Base-by-base conservation (phyloP, 2,329 filamentous ascomycete genomes). In the Apiospora marii region DNA sequence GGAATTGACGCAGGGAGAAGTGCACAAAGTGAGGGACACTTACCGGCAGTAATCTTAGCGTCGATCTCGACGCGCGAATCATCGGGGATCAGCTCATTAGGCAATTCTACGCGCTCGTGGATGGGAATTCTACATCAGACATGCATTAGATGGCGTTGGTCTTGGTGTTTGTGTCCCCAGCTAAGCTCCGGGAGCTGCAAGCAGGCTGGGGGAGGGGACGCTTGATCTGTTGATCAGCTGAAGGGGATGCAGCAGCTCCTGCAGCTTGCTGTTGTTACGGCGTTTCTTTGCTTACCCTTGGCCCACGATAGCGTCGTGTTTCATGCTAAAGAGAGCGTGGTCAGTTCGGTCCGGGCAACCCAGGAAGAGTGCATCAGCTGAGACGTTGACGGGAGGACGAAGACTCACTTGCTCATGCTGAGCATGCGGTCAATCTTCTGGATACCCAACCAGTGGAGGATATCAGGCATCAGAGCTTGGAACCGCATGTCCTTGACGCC, bases 51-150 rank as follows among this genome's bases (percentile, higher is more conserved):
- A 81, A 98, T 98, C 87, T 98, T 98, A 73, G 96, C 96, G 83
- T 98, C 96, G 80, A 98, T 99, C 83, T 99, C 96, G n/a, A 98
- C 96, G 76, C 96, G 89, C 70, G 95, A 97, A 83, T 98, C 96
- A 75, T 92, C 94, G 16, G 96, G 96, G 78, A 98, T 98, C 89
- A 96, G 91, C 44, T 96, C 93, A 76, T 97, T 94, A 4, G 96
- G 96, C 75, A 98, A 94, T 74, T 97, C 95, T 68, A 98, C 92
- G 74, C 95, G 90, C 84, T 98, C 95, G 78, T 93, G 88, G 77
- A 98, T 98, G 43, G 94, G 94, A 77, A 95, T 95, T 72, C 90
- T 92, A 48, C 44, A 34, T 19, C 22, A 46, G 41, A 46, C 41
- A 48, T 68, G 44, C 67, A 48, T 68, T 19, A 46, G 67, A 46